A percentile compares a stretch with the other conserved stretches of the same genome.
Conservation (phyloP, 169 alveolate genomes). For the Blepharisma undulans region DNA sequence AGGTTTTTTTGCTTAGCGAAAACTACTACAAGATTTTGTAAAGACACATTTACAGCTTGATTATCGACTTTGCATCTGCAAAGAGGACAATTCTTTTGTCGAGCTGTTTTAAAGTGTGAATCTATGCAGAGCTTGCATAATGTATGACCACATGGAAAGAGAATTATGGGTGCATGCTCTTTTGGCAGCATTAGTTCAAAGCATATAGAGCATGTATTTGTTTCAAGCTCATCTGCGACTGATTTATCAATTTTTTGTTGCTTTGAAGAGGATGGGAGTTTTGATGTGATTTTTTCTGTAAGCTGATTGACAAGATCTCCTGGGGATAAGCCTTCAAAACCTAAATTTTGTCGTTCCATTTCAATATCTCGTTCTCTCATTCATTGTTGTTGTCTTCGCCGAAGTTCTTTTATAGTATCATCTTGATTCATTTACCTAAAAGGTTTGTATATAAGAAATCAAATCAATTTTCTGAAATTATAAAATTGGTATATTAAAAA, state of each 20-base stretch:
- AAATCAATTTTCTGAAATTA: too few relatives aligned
- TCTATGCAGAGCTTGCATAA: slow-evolving; percentile 66
- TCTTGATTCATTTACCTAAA: neutral
- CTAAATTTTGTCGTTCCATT: neutral
- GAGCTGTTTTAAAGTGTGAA: slow-evolving; percentile 33
- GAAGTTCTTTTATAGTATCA: neutral
- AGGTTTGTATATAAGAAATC: too few relatives aligned
- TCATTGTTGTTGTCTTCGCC: neutral
- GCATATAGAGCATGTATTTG: slow-evolving; percentile 79
- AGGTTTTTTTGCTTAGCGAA: slow-evolving; percentile 59
- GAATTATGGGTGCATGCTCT: slow-evolving; percentile 66
- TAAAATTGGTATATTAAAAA: too few relatives aligned
- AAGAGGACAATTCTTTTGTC: slow-evolving; percentile 61
- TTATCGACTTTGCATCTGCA: slow-evolving; percentile 60
- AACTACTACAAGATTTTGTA: slow-evolving; percentile 66
- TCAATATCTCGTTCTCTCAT: slow-evolving; percentile 15
- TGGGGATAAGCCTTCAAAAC: neutral
- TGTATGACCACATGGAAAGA: slow-evolving; percentile 85
- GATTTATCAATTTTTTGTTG: neutral
- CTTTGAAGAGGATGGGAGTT: neutral
- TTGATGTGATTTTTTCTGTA: slow-evolving; percentile 15
- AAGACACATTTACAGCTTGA: slow-evolving; percentile 72
- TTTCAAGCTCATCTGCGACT: slow-evolving; percentile 64
- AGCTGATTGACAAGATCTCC: slow-evolving; percentile 23
- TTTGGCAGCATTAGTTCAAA: slow-evolving; percentile 81